phyloP scores from a whole-genome alignment of 345 rosid genomes.

The Eucalyptus tenuipes region DNA sequence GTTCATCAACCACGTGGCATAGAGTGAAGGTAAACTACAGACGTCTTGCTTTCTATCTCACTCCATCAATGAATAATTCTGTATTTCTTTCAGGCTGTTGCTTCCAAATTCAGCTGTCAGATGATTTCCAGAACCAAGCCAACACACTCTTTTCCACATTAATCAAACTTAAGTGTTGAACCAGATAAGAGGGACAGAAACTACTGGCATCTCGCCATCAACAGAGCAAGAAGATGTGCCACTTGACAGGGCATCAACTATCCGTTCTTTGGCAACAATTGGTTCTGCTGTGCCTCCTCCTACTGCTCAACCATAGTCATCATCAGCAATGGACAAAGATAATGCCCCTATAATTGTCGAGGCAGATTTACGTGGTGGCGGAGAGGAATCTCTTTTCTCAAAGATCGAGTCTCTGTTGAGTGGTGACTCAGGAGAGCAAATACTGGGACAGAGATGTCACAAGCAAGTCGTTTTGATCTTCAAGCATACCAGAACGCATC shows the following conservation, averaged over 20 bases:
- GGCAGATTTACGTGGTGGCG: accelerated
- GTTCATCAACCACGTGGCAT: not conserved
- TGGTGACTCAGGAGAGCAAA: not conserved
- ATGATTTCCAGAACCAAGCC: not conserved
- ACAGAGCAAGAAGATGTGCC: not conserved
- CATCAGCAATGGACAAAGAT: not conserved
- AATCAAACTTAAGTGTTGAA: not conserved
- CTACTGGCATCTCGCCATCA: no score
- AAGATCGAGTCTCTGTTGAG: not conserved
- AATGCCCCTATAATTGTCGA: not conserved
- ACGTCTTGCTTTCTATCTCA: not conserved
- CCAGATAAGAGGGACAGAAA: not conserved
- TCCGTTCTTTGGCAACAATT: not conserved
- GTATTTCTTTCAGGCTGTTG: not conserved
- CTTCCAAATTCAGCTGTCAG: not conserved
- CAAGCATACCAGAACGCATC: not conserved
- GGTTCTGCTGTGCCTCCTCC: not conserved
- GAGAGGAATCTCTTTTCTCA: not conserved
- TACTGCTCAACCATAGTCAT: not conserved
- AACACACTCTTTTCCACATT: not conserved
- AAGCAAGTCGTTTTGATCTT: not conserved
- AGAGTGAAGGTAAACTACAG: not conserved
- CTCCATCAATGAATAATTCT: not conserved
- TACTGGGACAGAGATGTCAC: not conserved
- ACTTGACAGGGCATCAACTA: not conserved